These are phyloP conservation scores for Cercophora samala DNA, from an alignment of 495 filamentous ascomycete species.

Conservation along the genomic window DNA sequence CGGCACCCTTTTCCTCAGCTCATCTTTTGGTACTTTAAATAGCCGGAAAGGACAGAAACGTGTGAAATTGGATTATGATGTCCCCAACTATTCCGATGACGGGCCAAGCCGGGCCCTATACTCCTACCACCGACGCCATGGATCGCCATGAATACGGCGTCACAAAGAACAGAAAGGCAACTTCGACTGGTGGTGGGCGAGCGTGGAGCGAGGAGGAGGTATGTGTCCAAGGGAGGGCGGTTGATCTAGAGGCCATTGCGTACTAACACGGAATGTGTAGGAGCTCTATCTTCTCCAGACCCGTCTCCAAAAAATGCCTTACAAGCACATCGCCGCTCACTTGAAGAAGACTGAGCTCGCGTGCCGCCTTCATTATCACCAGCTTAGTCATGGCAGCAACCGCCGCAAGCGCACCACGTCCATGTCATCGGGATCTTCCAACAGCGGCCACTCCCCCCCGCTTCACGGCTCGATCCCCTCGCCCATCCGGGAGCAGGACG, in stretches of 20 bases:
- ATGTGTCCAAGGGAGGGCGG: constrained; percentile 25
- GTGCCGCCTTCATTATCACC: constrained; percentile 80
- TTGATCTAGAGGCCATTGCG: neutral
- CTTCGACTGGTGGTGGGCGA: constrained; percentile 67
- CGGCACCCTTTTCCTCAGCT: neutral
- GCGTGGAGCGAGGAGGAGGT: constrained; percentile 80
- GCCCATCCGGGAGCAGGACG: constrained; percentile 43
- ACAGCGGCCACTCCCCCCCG: constrained; percentile 46
- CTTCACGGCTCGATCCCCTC: constrained; percentile 45
- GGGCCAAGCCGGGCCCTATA: constrained; percentile 39
- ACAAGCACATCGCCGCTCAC: constrained; percentile 81
- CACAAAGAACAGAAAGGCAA: constrained; percentile 58
- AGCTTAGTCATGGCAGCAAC: constrained; percentile 76
- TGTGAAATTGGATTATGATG: constrained; percentile 34
- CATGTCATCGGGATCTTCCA: constrained; percentile 54
- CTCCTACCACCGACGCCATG: constrained; percentile 46
- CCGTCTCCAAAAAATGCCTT: constrained; percentile 79
- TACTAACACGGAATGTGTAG: constrained; percentile 40
- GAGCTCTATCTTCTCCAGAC: constrained; percentile 83
- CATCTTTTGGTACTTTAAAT: neutral
- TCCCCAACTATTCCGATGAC: constrained; percentile 49
- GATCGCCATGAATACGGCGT: constrained; percentile 54
- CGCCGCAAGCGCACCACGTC: constrained; percentile 65
- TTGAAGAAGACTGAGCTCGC: constrained; percentile 83
- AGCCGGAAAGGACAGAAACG: constrained; percentile 11